Conservation (phyloP, 768 basidiomycete species). For the Paxillus involutus region DNA sequence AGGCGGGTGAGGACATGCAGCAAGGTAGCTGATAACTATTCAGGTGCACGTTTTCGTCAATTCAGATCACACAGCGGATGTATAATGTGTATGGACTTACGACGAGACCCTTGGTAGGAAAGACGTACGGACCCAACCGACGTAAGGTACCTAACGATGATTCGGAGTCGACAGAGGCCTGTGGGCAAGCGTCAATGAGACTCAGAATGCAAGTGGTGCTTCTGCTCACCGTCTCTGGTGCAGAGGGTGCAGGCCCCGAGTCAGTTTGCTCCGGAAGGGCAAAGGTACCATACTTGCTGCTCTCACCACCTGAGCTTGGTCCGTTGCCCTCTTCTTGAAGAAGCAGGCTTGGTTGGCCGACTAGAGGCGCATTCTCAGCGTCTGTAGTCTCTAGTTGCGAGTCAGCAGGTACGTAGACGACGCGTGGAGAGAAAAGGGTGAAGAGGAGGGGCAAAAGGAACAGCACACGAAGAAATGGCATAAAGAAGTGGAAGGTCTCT, state of each 20-base stretch:
- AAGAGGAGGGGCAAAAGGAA: slow-evolving; percentile 60
- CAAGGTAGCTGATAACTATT: slow-evolving; percentile 62
- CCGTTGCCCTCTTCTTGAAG: slow-evolving; percentile 49
- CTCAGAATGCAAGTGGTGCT: not conserved
- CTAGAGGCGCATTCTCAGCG: slow-evolving; percentile 24
- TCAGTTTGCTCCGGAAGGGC: slow-evolving; percentile 21
- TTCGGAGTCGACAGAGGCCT: slow-evolving; percentile 3
- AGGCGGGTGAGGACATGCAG: slow-evolving; percentile 73
- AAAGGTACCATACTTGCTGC: slow-evolving; percentile 78
- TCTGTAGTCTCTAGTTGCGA: slow-evolving; percentile 17
- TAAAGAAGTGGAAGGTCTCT: slow-evolving; percentile 47
- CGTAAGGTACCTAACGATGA: slow-evolving; percentile 17
- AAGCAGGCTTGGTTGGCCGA: slow-evolving; percentile 48
- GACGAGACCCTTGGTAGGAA: slow-evolving; percentile 22
- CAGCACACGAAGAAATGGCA: slow-evolving; percentile 66
- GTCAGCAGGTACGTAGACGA: slow-evolving; percentile 49
- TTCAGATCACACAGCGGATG: not conserved
- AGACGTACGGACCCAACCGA: slow-evolving; percentile 19
- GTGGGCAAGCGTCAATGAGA: not conserved
- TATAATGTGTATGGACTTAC: slow-evolving; percentile 11
- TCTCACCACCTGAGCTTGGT: slow-evolving; percentile 33
- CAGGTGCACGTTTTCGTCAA: not conserved
- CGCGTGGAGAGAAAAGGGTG: slow-evolving; percentile 61
- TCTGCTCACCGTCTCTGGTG: slow-evolving; percentile 7
- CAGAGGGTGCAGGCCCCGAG: not conserved